Conservation (phyloP, 371 early-diverging fungal genomes). For the Funneliformis caledonium region DNA sequence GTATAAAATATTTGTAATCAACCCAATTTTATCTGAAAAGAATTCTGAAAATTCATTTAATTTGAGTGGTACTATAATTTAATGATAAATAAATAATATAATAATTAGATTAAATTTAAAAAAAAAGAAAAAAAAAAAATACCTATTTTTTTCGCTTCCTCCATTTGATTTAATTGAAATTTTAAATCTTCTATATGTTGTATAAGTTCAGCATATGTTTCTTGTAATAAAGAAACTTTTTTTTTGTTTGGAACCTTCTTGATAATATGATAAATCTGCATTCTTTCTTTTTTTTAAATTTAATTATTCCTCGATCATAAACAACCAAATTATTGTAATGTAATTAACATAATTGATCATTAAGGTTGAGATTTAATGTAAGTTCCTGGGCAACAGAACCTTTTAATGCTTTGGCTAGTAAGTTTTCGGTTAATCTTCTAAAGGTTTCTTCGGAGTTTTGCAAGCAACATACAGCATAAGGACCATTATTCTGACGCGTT, state of each 20-base stretch:
- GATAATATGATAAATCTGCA: no score
- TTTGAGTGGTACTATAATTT: no score
- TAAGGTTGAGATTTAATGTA: neutral
- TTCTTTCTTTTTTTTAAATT: no score
- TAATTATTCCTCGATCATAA: no score
- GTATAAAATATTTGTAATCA: neutral
- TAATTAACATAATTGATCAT: neutral
- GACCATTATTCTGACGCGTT: neutral
- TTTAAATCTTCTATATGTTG: no score
- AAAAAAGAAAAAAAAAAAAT: no score
- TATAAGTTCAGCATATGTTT: neutral
- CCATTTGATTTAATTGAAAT: no score
- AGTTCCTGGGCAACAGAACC: neutral
- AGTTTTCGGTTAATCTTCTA: neutral
- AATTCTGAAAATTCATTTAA: neutral
- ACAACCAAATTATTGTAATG: constrained; percentile 1
- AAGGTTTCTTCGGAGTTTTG: neutral
- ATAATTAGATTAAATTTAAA: no score
- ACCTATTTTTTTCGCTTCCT: no score
- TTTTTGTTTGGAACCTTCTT: neutral
- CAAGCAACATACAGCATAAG: neutral
- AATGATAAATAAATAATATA: no score
- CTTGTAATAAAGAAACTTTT: neutral
- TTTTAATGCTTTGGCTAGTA: neutral
- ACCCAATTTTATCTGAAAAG: neutral